Evolutionary conservation across 257 asterid genomes (phyloP), one percentile per base, ranked within the genome.

Genomic region (Mitragyna speciosa): DNA sequence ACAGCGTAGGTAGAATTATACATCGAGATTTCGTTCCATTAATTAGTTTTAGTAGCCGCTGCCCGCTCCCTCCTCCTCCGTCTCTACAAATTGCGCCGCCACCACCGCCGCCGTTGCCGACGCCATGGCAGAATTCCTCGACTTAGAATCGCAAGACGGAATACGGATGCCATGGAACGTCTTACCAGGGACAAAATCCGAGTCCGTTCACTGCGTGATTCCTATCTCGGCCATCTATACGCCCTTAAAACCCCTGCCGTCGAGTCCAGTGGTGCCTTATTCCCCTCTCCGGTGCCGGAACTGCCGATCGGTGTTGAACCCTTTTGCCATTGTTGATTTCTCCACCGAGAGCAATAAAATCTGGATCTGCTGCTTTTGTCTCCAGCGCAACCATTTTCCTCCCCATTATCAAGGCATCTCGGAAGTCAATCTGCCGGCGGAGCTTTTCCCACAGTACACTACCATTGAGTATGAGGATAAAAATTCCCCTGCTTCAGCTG

Each of bases 91-190:
- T 36, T 36, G 41, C 41, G 41, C 41, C 41, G 4, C 41, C 41
- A n/a, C n/a, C n/a, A n/a, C n/a, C 41, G 41, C 41, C 41, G 4
- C 41, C 41, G n/a, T n/a, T 4, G 41, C 41, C 41, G 41, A 2
- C 41, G 41, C 41, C 41, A 36, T 36, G 41, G 4, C 97, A 88
- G 98, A 95, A 78, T 95, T 95, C 81, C 81, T 87, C 17, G 98
- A 93, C 80, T 82, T 95, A 6, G 99, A 95, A 82, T 33, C 80
- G 6, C 97, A 91, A 83, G 98, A 93, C 84, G 86, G 93, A 54
- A 96, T 95, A 48, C 91, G 99, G 72, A 95, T 95, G 99, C 97
- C 99, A 30, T 95, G 98, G 98, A 95, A 95, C 85, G 98, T 95
- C 65, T 87, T 95, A 12, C 99, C 99, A 14, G 99, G 99, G 47